These are phyloP conservation scores for Botryotinia narcissicola DNA, from an alignment of 2,329 filamentous ascomycete genomes.

Conservation along the genomic window DNA sequence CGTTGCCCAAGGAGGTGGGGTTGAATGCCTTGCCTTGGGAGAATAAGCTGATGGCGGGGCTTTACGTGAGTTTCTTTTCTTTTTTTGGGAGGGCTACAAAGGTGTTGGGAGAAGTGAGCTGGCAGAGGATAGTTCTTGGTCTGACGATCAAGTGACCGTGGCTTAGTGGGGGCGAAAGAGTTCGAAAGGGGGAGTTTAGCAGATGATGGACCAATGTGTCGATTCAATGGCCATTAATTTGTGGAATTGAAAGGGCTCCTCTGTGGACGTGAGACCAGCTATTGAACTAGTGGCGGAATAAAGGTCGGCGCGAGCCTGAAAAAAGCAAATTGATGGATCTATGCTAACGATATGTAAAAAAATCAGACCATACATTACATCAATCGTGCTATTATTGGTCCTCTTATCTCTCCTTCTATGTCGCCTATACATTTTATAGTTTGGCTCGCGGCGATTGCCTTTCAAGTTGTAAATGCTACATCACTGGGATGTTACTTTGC, in stretches of 20 bases:
- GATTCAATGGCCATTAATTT: neutral
- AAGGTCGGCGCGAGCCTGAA: neutral
- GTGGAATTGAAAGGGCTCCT: neutral
- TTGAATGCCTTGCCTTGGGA: constrained; percentile 67
- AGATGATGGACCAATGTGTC: neutral
- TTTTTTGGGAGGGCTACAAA: neutral
- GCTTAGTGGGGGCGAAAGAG: neutral
- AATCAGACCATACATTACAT: constrained; percentile 74
- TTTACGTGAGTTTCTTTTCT: constrained; percentile 49
- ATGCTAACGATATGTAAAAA: constrained; percentile 8
- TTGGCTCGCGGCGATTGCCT: constrained; percentile 61
- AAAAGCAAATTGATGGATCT: neutral
- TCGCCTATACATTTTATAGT: constrained; percentile 77
- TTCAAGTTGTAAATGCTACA: constrained; percentile 79
- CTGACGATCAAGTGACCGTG: neutral
- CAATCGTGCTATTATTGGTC: constrained; percentile 83
- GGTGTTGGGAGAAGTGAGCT: neutral
- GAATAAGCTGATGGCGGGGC: constrained; percentile 70
- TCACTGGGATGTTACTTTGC: constrained; percentile 78
- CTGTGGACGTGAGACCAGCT: neutral
- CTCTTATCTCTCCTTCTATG: constrained; percentile 86
- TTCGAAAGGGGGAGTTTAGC: neutral
- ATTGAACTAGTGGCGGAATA: neutral
- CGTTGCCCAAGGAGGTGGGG: constrained; percentile 57
- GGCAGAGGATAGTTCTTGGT: neutral